Percentiles rank a stretch among this genome's conserved stretches.
phyloP scores from a whole-genome alignment of 1,284 basidiomycete genomes.

The Singerocomus inundabilis region DNA sequence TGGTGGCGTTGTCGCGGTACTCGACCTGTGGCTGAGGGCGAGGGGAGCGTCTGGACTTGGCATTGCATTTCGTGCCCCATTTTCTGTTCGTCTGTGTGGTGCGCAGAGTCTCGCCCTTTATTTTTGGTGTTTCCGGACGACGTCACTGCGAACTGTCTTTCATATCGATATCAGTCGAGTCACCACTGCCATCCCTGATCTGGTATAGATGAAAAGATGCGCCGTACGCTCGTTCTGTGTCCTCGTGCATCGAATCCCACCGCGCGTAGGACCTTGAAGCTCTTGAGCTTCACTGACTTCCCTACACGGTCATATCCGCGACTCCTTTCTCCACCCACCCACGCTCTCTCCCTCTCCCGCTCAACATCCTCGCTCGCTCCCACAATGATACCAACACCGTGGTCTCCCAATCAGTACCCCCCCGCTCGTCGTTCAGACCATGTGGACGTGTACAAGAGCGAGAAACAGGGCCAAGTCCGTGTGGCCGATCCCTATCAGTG shows the following conservation, averaged over 20 bases:
- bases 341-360: constrained; percentile 23
- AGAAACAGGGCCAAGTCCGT: constrained; percentile 53
- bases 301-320: constrained; percentile 10
- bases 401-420: constrained; percentile 57
- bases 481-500: constrained; percentile 75
- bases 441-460: constrained; percentile 68
- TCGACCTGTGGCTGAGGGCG: not conserved
- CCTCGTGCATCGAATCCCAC: constrained; percentile 19
- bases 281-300: constrained; percentile 19
- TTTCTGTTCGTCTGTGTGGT: not conserved
- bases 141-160: constrained; percentile 9
- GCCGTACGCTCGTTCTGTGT: not conserved
- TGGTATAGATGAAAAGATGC: constrained; percentile 27
- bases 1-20: not conserved
- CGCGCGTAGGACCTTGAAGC: constrained; percentile 21
- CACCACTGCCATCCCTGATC: constrained; percentile 35
- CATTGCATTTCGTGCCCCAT: constrained; percentile 1
- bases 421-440: constrained; percentile 60
- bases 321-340: constrained; percentile 11
- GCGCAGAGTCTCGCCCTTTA: not conserved
- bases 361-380: constrained; percentile 5
- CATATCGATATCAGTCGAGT: constrained; percentile 18
- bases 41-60: constrained; percentile 10
- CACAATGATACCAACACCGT: constrained; percentile 35
- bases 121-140: not conserved